Percentiles rank a stretch among this genome's conserved stretches.
Conservation (phyloP, 2,329 filamentous ascomycete genomes). For the Decorospora gaudefroyi region DNA sequence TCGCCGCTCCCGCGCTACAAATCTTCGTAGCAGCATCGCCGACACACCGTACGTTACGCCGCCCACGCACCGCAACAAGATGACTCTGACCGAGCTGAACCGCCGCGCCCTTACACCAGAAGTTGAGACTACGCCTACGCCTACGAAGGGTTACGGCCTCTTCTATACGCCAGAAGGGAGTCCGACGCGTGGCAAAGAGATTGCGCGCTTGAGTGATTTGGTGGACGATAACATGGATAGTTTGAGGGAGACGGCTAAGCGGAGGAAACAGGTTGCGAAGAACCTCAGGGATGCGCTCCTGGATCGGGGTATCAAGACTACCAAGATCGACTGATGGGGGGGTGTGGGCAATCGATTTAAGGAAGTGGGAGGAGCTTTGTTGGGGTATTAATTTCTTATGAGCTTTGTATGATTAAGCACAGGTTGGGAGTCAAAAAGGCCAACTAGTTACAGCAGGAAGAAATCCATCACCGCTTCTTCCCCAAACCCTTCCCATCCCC, state of each 20-base stretch:
- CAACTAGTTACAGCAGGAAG: no score
- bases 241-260: conserved; percentile 42
- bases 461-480: no score
- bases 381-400: no score
- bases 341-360: neutral
- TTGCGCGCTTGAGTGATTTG: conserved; percentile 47
- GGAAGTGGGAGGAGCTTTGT: no score
- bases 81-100: conserved; percentile 40
- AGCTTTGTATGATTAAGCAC: conserved; percentile 34
- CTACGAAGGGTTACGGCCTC: conserved; percentile 41
- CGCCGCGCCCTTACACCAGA: conserved; percentile 40
- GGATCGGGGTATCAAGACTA: conserved; percentile 39
- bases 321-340: conserved; percentile 20
- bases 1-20: conserved; percentile 20
- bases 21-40: conserved; percentile 22
- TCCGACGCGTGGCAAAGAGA: conserved; percentile 27
- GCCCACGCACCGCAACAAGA: conserved; percentile 40
- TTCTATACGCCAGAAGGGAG: conserved; percentile 43
- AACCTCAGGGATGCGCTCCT: conserved; percentile 46
- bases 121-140: conserved; percentile 31
- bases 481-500: no score
- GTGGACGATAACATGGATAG: conserved; percentile 49
- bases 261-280: conserved; percentile 48
- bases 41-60: conserved; percentile 47
- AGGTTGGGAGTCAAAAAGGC: no score